phyloP scores from a whole-genome alignment of 1,284 basidiomycete species.

The Ustilago shanxiensis region DNA sequence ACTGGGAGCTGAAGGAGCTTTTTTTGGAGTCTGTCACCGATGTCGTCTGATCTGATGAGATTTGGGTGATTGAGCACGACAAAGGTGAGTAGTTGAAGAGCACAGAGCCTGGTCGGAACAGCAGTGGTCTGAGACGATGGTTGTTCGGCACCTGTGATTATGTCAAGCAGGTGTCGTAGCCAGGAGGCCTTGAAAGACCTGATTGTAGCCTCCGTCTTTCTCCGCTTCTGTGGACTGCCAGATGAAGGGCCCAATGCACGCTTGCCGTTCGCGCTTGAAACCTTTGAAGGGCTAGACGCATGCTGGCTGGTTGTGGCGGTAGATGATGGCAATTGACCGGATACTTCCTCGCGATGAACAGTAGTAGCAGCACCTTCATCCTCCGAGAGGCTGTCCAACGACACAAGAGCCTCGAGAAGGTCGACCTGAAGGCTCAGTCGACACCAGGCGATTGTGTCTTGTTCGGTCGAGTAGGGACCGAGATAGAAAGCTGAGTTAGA shows the following conservation, averaged over 20 bases:
- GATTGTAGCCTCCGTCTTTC: slow-evolving; percentile 1
- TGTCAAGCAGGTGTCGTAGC: slow-evolving; percentile 10
- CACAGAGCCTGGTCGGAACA: slow-evolving; percentile 12
- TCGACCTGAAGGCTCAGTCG: slow-evolving; percentile 28
- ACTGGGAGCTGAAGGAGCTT: slow-evolving; percentile 8
- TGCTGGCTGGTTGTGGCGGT: slow-evolving; percentile 9
- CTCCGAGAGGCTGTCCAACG: background rate
- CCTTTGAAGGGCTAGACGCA: background rate
- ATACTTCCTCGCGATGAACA: background rate
- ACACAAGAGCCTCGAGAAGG: slow-evolving; percentile 22
- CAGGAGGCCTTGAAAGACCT: background rate
- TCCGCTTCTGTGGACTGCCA: slow-evolving; percentile 26
- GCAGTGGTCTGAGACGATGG: background rate
- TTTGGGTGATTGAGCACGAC: slow-evolving; percentile 14
- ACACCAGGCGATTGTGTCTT: slow-evolving; percentile 29
- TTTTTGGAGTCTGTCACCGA: background rate
- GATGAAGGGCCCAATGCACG: slow-evolving; percentile 7
- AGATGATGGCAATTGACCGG: background rate
- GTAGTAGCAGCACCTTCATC: background rate
- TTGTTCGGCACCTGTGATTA: background rate
- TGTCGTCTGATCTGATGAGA: slow-evolving; percentile 5
- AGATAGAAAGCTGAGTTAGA: slow-evolving; percentile 23
- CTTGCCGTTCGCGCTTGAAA: slow-evolving; percentile 26
- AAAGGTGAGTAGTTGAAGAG: slow-evolving; percentile 32
- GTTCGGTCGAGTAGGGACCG: slow-evolving; percentile 19